Evolutionary conservation across 768 basidiomycete genomes (phyloP).

Genomic region (Psilocybe cyanescens): DNA sequence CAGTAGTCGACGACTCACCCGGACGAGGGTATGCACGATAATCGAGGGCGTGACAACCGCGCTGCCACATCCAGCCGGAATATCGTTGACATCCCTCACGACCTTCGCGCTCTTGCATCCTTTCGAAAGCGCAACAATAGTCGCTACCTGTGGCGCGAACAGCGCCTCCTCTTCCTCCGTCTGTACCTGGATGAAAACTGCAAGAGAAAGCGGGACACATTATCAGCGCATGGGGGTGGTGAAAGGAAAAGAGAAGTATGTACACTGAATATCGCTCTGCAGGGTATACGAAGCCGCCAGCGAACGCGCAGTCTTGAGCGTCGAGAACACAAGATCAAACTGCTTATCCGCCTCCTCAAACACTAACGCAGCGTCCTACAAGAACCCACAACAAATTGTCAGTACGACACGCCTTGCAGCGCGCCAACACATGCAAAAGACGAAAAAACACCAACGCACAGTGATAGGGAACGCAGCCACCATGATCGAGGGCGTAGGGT

Average conservation of each 20-base stretch:
- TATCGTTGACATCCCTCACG: slow-evolving; percentile 61
- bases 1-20: slow-evolving; percentile 48
- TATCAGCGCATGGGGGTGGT: not conserved
- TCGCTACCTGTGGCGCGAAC: slow-evolving; percentile 72
- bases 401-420: not conserved
- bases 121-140: slow-evolving; percentile 84
- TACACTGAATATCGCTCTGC: slow-evolving; percentile 83
- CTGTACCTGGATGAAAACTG: slow-evolving; percentile 81
- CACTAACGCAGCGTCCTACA: slow-evolving; percentile 61
- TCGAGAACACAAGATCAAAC: slow-evolving; percentile 85
- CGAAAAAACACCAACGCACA: slow-evolving; percentile 49
- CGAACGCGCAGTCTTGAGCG: slow-evolving; percentile 80
- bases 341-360: slow-evolving; percentile 77
- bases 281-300: slow-evolving; percentile 90
- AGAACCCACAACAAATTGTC: not conserved
- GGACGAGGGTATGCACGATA: slow-evolving; percentile 82
- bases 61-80: slow-evolving; percentile 90
- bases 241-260: slow-evolving; percentile 22
- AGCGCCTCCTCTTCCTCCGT: slow-evolving; percentile 63
- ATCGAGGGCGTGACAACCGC: slow-evolving; percentile 76
- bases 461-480: slow-evolving; percentile 79
- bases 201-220: not conserved
- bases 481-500: slow-evolving; percentile 88
- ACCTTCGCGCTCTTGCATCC: slow-evolving; percentile 81
- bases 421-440: not conserved